These are phyloP conservation scores for Claviceps sp. DNA, from an alignment of 2,329 filamentous ascomycete genomes.

Conservation along the genomic window DNA sequence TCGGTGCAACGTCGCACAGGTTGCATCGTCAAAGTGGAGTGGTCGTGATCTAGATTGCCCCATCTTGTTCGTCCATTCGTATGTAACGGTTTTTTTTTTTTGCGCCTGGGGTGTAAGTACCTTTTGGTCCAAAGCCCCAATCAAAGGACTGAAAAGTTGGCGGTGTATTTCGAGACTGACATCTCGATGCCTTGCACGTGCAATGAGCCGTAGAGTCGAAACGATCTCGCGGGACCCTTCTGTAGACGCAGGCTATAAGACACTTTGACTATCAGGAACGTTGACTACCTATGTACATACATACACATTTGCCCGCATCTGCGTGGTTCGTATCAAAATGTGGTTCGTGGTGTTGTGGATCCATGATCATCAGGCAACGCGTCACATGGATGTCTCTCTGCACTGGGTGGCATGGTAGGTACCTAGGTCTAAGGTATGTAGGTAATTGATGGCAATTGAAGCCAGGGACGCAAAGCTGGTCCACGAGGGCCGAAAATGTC, in stretches of 20 bases:
- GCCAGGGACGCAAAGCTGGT: background rate
- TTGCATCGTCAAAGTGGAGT: conserved; percentile 1
- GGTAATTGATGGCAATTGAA: background rate
- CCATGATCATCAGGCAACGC: background rate
- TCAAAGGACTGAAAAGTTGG: background rate
- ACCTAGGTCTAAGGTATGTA: too few relatives aligned
- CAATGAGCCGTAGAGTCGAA: background rate
- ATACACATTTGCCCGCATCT: background rate
- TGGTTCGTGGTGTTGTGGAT: background rate
- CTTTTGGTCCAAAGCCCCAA: too few relatives aligned
- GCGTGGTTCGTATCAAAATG: background rate
- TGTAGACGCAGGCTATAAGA: background rate
- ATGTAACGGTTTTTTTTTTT: background rate
- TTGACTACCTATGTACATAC: background rate
- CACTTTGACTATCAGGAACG: too few relatives aligned
- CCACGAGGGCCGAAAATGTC: background rate
- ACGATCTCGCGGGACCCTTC: background rate
- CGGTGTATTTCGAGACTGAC: background rate
- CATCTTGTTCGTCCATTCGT: conserved; percentile 3
- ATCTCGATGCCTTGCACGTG: background rate
- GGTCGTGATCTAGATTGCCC: conserved; percentile 1
- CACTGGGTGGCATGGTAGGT: background rate
- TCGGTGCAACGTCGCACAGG: conserved; percentile 4
- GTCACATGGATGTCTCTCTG: background rate
- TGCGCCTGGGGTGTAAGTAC: background rate